phyloP scores from a whole-genome alignment of 352 stramenopile species.

The Poterioochromonas sp. region DNA sequence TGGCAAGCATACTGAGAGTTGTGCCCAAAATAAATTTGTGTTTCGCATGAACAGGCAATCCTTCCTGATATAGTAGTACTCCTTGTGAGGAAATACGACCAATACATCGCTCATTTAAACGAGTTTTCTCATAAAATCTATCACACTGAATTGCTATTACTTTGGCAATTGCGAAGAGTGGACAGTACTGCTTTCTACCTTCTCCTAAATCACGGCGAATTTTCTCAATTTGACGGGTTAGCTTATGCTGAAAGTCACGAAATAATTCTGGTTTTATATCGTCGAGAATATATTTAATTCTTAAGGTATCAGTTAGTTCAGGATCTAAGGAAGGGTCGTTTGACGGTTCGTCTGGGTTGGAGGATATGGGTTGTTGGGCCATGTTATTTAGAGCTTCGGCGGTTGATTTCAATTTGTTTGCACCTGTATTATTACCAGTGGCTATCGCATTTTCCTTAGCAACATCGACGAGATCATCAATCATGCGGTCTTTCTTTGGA shows the following conservation, averaged over 20 bases:
- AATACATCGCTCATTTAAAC: conserved; percentile 18
- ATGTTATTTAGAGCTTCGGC: background rate
- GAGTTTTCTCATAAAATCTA: background rate
- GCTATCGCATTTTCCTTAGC: background rate
- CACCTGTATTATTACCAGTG: background rate
- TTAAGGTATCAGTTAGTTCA: background rate
- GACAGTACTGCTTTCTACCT: background rate
- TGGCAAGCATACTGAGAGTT: background rate
- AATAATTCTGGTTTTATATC: conserved; percentile 6
- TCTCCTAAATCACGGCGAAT: conserved; percentile 16
- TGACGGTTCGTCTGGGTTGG: background rate
- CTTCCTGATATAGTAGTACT: background rate
- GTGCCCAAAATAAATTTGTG: background rate
- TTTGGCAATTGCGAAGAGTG: background rate
- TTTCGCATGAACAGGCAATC: background rate
- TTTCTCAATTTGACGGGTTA: background rate
- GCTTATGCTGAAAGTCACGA: conserved; percentile 21
- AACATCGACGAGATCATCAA: background rate
- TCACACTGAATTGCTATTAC: background rate
- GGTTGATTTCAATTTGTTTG: background rate
- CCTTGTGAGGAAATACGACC: conserved; percentile 1
- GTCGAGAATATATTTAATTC: background rate
- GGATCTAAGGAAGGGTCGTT: background rate
- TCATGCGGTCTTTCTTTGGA: background rate
- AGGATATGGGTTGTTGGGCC: background rate